A percentile compares a stretch with the other conserved stretches of the same genome.
These are phyloP conservation scores for Leishmania gerbilli DNA, from an alignment of 208 protist genomes.

Conservation along the genomic window DNA sequence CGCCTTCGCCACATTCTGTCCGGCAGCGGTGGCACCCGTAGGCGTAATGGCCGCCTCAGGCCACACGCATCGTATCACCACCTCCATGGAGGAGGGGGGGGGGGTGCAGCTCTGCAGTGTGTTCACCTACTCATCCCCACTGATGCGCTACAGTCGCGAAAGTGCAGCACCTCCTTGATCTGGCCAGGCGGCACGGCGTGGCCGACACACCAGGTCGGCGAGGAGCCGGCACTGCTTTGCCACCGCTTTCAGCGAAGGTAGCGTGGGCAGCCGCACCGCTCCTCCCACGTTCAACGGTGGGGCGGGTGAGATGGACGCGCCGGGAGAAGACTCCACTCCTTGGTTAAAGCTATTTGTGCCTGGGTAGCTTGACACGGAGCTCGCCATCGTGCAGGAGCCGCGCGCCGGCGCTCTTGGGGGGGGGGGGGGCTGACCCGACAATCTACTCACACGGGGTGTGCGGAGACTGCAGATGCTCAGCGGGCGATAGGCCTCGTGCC, in stretches of 20 bases:
- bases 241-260: conserved; percentile 42
- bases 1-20: too few relatives aligned
- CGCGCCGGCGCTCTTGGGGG: background rate
- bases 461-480: conserved; percentile 32
- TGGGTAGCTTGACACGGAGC: conserved; percentile 7
- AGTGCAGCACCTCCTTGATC: conserved; percentile 38
- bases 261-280: conserved; percentile 32
- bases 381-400: conserved; percentile 3
- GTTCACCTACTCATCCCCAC: conserved; percentile 22
- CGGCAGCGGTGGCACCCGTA: too few relatives aligned
- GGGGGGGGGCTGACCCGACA: conserved; percentile 5
- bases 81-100: conserved; percentile 5
- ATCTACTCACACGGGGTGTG: conserved; percentile 29
- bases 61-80: too few relatives aligned
- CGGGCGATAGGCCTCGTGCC: background rate
- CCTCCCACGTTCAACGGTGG: conserved; percentile 2
- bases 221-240: conserved; percentile 40
- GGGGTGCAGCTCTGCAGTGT: conserved; percentile 15
- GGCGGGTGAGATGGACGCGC: background rate
- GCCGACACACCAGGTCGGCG: conserved; percentile 48
- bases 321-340: background rate
- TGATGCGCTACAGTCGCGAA: conserved; percentile 31
- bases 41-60: too few relatives aligned
- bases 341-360: conserved; percentile 3
- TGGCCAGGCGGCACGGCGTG: conserved; percentile 6